Percentiles rank a stretch among this genome's conserved stretches.
Evolutionary conservation across 169 alveolate species (phyloP).

Genomic region (Toxoplasma gondii): DNA sequence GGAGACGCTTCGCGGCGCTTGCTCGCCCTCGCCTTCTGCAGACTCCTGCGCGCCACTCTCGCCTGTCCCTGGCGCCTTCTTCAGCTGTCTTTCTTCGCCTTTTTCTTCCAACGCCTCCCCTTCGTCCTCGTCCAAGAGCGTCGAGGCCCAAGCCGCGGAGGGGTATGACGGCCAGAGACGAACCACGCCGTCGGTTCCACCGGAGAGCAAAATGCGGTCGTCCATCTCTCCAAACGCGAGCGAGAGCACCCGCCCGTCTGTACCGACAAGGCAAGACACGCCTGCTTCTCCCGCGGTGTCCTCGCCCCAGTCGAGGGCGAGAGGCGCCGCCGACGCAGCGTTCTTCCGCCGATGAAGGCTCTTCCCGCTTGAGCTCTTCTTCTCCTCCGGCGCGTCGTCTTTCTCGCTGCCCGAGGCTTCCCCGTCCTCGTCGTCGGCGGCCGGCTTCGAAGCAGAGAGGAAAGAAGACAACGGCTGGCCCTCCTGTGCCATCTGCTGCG

Average conservation of each 20-base stretch:
- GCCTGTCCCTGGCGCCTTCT: not conserved
- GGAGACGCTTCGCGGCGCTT: not conserved
- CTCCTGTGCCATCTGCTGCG: conserved; percentile 30
- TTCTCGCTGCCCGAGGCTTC: conserved; percentile 10
- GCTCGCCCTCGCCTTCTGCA: not conserved
- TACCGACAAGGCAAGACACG: conserved; percentile 32
- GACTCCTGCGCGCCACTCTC: conserved; percentile 29
- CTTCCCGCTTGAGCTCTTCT: not conserved
- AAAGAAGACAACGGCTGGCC: not conserved
- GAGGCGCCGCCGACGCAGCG: not conserved
- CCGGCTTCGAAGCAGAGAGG: not conserved
- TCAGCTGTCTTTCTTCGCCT: not conserved
- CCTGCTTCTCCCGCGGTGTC: conserved; percentile 26
- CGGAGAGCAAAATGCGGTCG: conserved; percentile 57
- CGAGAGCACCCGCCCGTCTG: conserved; percentile 47
- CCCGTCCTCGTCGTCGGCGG: conserved; percentile 1
- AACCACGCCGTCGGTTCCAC: conserved; percentile 48
- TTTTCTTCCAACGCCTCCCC: not conserved
- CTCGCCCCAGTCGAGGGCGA: conserved; percentile 7
- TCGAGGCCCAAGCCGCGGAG: not conserved
- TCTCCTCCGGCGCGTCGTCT: conserved; percentile 13
- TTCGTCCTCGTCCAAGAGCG: not conserved
- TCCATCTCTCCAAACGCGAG: conserved; percentile 52
- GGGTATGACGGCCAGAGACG: conserved; percentile 45
- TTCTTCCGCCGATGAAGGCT: conserved; percentile 15